Conservation (phyloP, 2,329 filamentous ascomycete species). For the Fusarium begoniae region DNA sequence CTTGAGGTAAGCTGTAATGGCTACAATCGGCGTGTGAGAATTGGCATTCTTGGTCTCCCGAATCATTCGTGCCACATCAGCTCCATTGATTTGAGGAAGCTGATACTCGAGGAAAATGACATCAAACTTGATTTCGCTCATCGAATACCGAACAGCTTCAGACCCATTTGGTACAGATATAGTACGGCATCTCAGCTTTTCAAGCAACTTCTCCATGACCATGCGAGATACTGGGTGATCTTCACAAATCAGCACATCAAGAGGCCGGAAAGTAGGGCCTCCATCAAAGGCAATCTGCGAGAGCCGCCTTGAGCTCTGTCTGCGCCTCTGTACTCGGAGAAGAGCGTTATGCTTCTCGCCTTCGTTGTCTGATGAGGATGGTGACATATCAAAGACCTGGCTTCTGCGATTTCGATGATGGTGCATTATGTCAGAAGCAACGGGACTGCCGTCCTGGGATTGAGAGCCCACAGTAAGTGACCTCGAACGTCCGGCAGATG, state of each 20-base stretch:
- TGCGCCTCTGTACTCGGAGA: conserved; percentile 88
- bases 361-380: conserved; percentile 97
- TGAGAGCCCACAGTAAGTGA: conserved; percentile 95
- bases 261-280: conserved; percentile 84
- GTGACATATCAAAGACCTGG: conserved; percentile 95
- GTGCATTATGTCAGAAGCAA: conserved; percentile 73
- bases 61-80: conserved; percentile 97
- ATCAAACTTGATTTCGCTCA: conserved; percentile 98
- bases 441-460: conserved; percentile 88
- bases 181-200: conserved; percentile 93
- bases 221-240: conserved; percentile 96
- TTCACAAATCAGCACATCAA: conserved; percentile 96
- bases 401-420: conserved; percentile 90
- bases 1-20: conserved; percentile 97
- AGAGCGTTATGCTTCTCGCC: conserved; percentile 90
- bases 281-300: conserved; percentile 90
- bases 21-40: conserved; percentile 92
- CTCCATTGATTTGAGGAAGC: conserved; percentile 91
- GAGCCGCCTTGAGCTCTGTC: conserved; percentile 94
- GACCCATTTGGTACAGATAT: conserved; percentile 91
- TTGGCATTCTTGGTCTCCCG: conserved; percentile 96
- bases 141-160: conserved; percentile 91
- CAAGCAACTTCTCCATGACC: conserved; percentile 98
- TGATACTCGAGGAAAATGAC: conserved; percentile 99
- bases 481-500: conserved; percentile 75